Percentiles rank a stretch among this genome's conserved stretches.
phyloP scores from a whole-genome alignment of 768 basidiomycete species.

The Rhizopogon vesiculosus region DNA sequence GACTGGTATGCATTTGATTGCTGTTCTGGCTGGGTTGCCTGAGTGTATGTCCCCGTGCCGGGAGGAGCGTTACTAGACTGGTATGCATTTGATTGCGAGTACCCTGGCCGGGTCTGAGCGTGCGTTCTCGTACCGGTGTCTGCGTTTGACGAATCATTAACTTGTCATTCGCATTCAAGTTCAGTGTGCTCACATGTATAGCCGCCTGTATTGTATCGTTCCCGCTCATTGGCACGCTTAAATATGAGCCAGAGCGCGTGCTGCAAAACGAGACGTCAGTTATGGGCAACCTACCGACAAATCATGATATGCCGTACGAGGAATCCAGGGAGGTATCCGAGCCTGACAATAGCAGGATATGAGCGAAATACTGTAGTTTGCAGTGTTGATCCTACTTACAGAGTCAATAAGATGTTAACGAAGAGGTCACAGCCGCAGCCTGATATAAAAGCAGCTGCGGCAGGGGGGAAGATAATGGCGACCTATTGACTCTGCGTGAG shows the following conservation, averaged over 20 bases:
- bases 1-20: neutral
- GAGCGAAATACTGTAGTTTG: neutral
- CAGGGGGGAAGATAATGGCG: constrained; percentile 75
- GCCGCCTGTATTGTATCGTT: constrained; percentile 62
- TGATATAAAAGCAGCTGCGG: constrained; percentile 65
- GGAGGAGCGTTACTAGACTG: no score
- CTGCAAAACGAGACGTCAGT: constrained; percentile 18
- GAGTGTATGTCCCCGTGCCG: neutral
- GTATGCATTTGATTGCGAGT: neutral
- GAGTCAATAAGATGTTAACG: constrained; percentile 73
- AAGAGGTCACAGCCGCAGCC: constrained; percentile 83
- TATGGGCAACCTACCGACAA: no score
- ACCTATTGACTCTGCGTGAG: constrained; percentile 36
- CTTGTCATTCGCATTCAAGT: neutral
- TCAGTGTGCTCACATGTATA: constrained; percentile 54
- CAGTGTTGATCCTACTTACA: constrained; percentile 40
- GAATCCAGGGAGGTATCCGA: constrained; percentile 70
- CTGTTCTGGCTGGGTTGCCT: neutral
- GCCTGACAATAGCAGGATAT: constrained; percentile 28
- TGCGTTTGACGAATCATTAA: constrained; percentile 1
- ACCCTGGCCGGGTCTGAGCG: constrained; percentile 6
- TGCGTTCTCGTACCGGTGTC: constrained; percentile 22
- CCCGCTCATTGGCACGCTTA: constrained; percentile 76
- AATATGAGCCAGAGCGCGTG: constrained; percentile 88
- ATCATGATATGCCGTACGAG: constrained; percentile 28